Evolutionary conservation across 78 protist species (phyloP).

Genomic region (Isochrysis galbana): DNA sequence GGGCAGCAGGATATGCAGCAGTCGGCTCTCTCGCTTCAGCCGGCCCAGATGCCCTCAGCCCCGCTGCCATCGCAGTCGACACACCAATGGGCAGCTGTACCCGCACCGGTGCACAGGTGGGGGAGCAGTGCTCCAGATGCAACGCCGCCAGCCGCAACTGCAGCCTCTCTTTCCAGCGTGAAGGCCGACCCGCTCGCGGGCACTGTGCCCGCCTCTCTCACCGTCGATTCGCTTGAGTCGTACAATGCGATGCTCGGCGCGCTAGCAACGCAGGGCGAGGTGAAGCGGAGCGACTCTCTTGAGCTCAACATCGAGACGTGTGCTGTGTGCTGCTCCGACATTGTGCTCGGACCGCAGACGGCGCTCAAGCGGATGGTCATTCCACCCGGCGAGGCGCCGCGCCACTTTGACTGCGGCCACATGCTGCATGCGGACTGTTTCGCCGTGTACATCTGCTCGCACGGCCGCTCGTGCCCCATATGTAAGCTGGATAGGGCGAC

Average conservation of each 20-base stretch:
- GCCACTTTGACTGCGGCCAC: constrained; percentile 7
- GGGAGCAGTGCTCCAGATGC: too few species aligned
- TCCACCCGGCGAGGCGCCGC: not conserved
- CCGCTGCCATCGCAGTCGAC: too few species aligned
- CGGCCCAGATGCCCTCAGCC: too few species aligned
- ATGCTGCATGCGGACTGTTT: not conserved
- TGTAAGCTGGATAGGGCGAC: not conserved
- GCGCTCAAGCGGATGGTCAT: not conserved
- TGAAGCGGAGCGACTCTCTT: not conserved
- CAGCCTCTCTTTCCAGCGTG: not conserved
- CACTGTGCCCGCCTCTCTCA: not conserved
- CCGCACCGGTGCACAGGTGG: too few species aligned
- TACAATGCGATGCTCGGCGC: not conserved
- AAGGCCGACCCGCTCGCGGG: not conserved
- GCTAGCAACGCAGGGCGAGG: not conserved
- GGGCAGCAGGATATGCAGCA: too few species aligned
- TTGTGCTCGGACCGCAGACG: not conserved
- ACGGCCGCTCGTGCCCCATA: not conserved
- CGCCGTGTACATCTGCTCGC: not conserved
- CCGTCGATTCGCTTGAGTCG: not conserved
- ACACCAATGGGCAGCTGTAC: too few species aligned
- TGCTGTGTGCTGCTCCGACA: not conserved
- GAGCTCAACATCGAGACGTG: not conserved
- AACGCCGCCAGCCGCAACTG: too few species aligned
- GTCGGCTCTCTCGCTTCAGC: too few species aligned